These are phyloP conservation scores for Trichoderma simmonsii DNA, from an alignment of 2,329 filamentous ascomycete species.

Conservation along the genomic window DNA sequence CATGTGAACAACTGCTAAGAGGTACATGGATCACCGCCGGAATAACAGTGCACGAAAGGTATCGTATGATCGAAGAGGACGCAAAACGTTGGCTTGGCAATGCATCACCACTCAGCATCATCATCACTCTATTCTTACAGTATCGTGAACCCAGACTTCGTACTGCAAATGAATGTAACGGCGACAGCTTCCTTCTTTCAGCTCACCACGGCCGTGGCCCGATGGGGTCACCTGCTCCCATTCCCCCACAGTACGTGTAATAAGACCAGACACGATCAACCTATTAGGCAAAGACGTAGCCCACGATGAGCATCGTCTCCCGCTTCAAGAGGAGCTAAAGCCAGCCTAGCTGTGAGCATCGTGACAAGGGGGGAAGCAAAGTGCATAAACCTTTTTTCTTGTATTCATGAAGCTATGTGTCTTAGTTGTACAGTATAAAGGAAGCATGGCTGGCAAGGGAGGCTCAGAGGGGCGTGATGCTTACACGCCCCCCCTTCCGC, in stretches of 20 bases:
- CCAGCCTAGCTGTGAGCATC: neutral
- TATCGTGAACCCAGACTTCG: neutral
- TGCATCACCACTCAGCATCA: neutral
- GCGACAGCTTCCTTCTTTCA: neutral
- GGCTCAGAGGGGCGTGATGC: neutral
- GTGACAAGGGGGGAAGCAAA: neutral
- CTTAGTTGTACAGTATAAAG: neutral
- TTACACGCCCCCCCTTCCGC: neutral
- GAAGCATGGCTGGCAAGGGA: neutral
- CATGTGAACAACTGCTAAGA: neutral
- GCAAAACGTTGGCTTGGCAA: neutral
- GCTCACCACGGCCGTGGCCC: constrained; percentile 5
- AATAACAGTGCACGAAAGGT: neutral
- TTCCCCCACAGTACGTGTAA: neutral
- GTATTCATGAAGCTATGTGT: neutral
- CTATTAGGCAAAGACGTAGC: neutral
- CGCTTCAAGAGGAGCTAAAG: neutral
- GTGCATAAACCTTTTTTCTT: neutral
- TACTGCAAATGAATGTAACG: neutral
- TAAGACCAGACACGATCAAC: neutral
- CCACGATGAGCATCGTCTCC: neutral
- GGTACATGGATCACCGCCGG: neutral
- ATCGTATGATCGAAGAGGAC: neutral
- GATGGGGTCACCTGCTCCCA: constrained; percentile 7
- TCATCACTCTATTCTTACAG: neutral